Percentiles rank a stretch among this genome's conserved stretches.
Evolutionary conservation across 352 stramenopile genomes (phyloP).

Genomic region (Pilasporangium apinafurcum): DNA sequence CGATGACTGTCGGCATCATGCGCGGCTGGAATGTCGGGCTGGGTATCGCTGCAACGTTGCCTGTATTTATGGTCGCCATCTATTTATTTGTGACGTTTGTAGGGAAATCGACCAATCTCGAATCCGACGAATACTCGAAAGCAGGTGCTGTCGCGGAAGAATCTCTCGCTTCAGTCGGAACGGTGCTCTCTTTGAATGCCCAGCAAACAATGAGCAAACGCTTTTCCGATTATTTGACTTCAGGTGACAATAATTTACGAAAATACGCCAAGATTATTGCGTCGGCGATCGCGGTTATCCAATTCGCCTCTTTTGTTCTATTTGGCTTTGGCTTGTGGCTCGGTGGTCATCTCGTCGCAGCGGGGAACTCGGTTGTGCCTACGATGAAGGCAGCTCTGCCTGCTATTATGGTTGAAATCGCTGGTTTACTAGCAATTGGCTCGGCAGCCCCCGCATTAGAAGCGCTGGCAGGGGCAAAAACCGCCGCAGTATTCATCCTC

Average conservation of each 20-base stretch:
- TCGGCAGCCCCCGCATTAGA: slow-evolving; percentile 12
- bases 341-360: slow-evolving; percentile 10
- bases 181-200: slow-evolving; percentile 26
- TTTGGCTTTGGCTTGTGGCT: slow-evolving; percentile 16
- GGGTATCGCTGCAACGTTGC: slow-evolving; percentile 15
- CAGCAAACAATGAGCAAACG: slow-evolving; percentile 6
- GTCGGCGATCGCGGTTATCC: slow-evolving; percentile 10
- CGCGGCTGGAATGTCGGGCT: slow-evolving; percentile 20
- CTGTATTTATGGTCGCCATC: slow-evolving; percentile 11
- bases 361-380: slow-evolving; percentile 7
- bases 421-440: slow-evolving; percentile 10
- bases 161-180: slow-evolving; percentile 29
- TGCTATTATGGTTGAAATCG: slow-evolving; percentile 15
- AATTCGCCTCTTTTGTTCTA: slow-evolving; percentile 16
- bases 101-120: slow-evolving; percentile 14
- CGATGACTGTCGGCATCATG: slow-evolving; percentile 16
- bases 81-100: slow-evolving; percentile 11
- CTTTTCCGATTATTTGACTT: slow-evolving; percentile 11
- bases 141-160: slow-evolving; percentile 35
- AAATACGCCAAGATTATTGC: slow-evolving; percentile 11
- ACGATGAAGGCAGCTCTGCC: slow-evolving; percentile 13
- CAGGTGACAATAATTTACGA: slow-evolving; percentile 9
- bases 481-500: slow-evolving; percentile 11
- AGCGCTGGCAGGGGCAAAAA: slow-evolving; percentile 9
- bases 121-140: slow-evolving; percentile 26